Evolutionary conservation across 306 rosid species (phyloP), one percentile per base, ranked within the genome.

Genomic region (Cicer bijugum): DNA sequence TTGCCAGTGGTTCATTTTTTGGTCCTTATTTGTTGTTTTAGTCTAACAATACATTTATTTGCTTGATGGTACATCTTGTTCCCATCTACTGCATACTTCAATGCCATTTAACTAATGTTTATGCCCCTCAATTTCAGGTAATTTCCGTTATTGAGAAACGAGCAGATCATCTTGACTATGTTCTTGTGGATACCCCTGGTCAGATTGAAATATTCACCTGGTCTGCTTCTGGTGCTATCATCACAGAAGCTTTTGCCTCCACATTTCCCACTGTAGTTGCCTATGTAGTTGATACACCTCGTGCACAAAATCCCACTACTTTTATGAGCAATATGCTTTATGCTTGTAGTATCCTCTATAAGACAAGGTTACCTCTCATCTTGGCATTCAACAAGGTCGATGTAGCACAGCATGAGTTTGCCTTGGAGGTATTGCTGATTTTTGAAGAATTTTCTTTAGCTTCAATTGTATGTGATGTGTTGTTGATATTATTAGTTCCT

Each of bases 291-390:
- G 97, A 95, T 78, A 95, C 97, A 4, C 97, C 97, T 63, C 96
- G 97, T 19, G 83, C 97, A 1, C 80, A 89, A 75, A 89, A 77
- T 79, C 97, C 97, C 10, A 85, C 85, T 38, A 95, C 97, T 65
- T 95, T 91, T 77, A 94, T 86, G 99, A 95, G 99, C 93, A 95
- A 95, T 79, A 91, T 90, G 97, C 86, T 95, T 14, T 95, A 91
- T 85, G 97, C 97, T 33, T 91, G 96, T 69, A 86, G 97, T 69
- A 90, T 91, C 78, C 95, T 95, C 66, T 91, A 95, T 87, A 95
- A 88, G 84, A 95, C 97, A 38, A 76, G 96, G 82, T 74, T 95
- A 11, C 97, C 99, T 47, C 85, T 95, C 73, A 91, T 95, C 39
- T 82, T 95, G 88, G 92, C 89, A 38, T 93, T 93, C 81, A 91